phyloP scores from a whole-genome alignment of 2,329 filamentous ascomycete genomes.

The Elsinoe perseae region DNA sequence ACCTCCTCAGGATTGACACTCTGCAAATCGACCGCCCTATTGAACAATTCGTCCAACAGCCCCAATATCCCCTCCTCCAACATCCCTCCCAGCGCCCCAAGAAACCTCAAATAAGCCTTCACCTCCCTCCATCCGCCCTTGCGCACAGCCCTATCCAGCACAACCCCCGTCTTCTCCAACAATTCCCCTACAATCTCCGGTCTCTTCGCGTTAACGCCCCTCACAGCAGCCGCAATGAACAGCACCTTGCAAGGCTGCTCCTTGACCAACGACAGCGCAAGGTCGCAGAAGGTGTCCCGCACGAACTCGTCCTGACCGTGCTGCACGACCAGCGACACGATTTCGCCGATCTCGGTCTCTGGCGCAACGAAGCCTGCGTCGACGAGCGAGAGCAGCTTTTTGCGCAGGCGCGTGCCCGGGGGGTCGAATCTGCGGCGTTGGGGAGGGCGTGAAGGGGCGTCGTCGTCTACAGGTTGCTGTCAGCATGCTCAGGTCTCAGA shows the following conservation, averaged over 20 bases:
- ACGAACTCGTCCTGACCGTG: conserved; percentile 81
- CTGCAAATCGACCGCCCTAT: conserved; percentile 83
- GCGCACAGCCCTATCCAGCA: conserved; percentile 59
- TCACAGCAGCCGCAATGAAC: conserved; percentile 75
- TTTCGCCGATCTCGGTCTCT: conserved; percentile 67
- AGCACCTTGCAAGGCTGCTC: conserved; percentile 99
- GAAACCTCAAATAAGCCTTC: conserved; percentile 81
- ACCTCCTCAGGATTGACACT: conserved; percentile 90
- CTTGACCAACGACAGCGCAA: conserved; percentile 67
- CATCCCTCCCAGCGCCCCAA: conserved; percentile 75
- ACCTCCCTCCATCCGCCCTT: conserved; percentile 79
- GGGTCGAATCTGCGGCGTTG: conserved; percentile 61
- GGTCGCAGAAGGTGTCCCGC: conserved; percentile 61
- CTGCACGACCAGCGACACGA: conserved; percentile 70
- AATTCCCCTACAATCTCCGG: conserved; percentile 66
- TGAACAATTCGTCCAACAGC: conserved; percentile 82
- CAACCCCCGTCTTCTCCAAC: conserved; percentile 53
- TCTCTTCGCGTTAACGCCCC: conserved; percentile 71
- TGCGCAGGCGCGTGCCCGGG: conserved; percentile 59
- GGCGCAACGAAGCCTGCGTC: conserved; percentile 67
- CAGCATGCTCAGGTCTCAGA: too few species aligned
- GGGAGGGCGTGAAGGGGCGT: conserved; percentile 66
- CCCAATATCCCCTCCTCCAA: conserved; percentile 79
- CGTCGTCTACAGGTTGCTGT: conserved; percentile 58
- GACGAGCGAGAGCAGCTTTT: conserved; percentile 70